phyloP scores from a whole-genome alignment of 176 grass and related monocot species.

The Zea luxurians region DNA sequence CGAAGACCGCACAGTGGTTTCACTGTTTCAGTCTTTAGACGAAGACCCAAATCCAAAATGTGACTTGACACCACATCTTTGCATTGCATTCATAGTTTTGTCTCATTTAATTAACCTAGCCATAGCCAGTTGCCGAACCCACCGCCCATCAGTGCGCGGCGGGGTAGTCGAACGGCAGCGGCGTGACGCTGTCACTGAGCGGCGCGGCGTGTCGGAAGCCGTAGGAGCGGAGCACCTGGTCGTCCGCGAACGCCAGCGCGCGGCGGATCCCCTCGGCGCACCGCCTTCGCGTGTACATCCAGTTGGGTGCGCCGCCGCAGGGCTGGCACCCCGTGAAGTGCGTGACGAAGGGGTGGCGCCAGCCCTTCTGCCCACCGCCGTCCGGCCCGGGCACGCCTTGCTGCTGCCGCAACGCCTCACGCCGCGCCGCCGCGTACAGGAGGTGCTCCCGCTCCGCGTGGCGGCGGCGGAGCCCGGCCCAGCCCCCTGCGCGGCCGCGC shows the following conservation, averaged over 20 bases:
- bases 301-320: slow-evolving; percentile 59
- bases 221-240: slow-evolving; percentile 79
- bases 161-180: slow-evolving; percentile 72
- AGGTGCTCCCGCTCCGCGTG: too few relatives aligned
- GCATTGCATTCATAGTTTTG: too few relatives aligned
- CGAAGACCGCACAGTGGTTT: too few relatives aligned
- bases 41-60: too few relatives aligned
- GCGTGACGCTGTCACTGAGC: slow-evolving; percentile 43
- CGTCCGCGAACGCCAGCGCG: slow-evolving; percentile 78
- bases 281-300: slow-evolving; percentile 46
- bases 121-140: too few relatives aligned
- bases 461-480: slow-evolving; percentile 33
- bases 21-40: too few relatives aligned
- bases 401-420: background rate
- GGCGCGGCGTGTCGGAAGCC: slow-evolving; percentile 58
- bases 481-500: background rate
- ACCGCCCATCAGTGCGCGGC: background rate
- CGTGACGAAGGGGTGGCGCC: slow-evolving; percentile 67
- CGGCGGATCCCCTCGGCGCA: slow-evolving; percentile 72
- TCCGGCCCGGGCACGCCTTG: background rate
- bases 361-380: slow-evolving; percentile 35
- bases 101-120: too few relatives aligned
- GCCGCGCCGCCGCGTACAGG: too few relatives aligned
- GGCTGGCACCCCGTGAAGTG: slow-evolving; percentile 83
- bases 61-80: too few relatives aligned